These are phyloP conservation scores for Epichloe baconii DNA, from an alignment of 2,329 filamentous ascomycete species.

Conservation along the genomic window DNA sequence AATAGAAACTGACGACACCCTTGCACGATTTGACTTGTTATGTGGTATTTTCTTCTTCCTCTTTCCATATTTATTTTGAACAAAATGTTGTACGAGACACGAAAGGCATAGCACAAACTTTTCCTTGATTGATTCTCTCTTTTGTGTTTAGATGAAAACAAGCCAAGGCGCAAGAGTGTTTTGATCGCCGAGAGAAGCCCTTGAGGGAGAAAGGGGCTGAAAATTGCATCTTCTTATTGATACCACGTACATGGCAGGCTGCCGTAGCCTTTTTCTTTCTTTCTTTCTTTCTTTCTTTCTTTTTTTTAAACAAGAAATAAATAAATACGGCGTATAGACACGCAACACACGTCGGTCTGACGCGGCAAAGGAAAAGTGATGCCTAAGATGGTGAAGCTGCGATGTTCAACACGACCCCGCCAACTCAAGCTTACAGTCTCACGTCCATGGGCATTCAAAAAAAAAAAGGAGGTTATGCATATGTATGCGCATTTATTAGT, in stretches of 20 bases:
- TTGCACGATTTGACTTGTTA: background rate
- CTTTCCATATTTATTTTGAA: background rate
- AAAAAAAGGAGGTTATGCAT: no score
- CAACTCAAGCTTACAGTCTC: no score
- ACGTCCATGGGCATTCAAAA: no score
- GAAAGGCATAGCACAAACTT: background rate
- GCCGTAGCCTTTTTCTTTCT: background rate
- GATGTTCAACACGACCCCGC: no score
- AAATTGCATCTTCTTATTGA: background rate
- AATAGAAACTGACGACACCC: background rate
- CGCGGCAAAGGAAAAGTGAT: background rate
- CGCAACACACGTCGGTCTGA: no score
- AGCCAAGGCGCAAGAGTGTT: background rate
- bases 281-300: no score
- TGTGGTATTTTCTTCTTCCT: background rate
- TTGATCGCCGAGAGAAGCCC: background rate
- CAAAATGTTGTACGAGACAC: background rate
- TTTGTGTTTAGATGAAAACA: background rate
- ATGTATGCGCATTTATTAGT: no score
- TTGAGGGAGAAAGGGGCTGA: background rate
- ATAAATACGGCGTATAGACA: no score
- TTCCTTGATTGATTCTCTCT: background rate
- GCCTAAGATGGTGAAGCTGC: background rate
- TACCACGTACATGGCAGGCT: slow-evolving; percentile 2
- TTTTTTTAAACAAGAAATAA: no score